These are phyloP conservation scores for Ambrosiella beaveri DNA, from an alignment of 2,329 filamentous ascomycete genomes.

Conservation along the genomic window DNA sequence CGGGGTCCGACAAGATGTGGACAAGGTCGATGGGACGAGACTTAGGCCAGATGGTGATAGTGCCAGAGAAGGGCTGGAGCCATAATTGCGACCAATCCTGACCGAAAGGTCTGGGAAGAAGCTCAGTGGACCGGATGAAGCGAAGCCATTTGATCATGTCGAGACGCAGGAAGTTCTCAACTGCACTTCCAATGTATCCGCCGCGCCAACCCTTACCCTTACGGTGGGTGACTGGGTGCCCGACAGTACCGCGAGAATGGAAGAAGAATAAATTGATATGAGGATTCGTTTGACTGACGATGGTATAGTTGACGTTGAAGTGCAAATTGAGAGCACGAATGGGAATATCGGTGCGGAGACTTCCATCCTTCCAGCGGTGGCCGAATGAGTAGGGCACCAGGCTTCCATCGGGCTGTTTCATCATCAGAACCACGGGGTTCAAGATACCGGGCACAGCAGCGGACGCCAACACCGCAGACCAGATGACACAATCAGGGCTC, in stretches of 20 bases:
- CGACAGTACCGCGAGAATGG: conserved; percentile 78
- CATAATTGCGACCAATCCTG: conserved; percentile 97
- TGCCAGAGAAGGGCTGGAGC: conserved; percentile 88
- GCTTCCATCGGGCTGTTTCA: conserved; percentile 63
- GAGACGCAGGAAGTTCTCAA: conserved; percentile 89
- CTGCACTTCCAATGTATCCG: conserved; percentile 79
- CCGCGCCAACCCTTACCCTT: conserved; percentile 89
- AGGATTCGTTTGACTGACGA: conserved; percentile 78
- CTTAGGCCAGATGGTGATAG: conserved; percentile 91
- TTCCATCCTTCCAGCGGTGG: conserved; percentile 98
- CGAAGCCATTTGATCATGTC: conserved; percentile 97
- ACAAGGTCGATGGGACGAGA: conserved; percentile 62
- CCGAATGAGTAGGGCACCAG: conserved; percentile 87
- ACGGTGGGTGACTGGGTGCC: conserved; percentile 83
- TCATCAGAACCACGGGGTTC: conserved; percentile 84
- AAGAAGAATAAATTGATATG: conserved; percentile 99
- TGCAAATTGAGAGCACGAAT: conserved; percentile 86
- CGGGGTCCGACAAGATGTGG: conserved; percentile 74
- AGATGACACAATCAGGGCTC: conserved; percentile 90
- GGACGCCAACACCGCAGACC: conserved; percentile 88
- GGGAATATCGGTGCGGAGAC: conserved; percentile 83
- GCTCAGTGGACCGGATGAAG: conserved; percentile 78
- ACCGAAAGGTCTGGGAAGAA: conserved; percentile 74
- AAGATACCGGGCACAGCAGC: conserved; percentile 91
- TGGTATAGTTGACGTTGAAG: conserved; percentile 97